Evolutionary conservation across 106 monocot genomes (phyloP).

Genomic region (Dendrobium huoshanense): DNA sequence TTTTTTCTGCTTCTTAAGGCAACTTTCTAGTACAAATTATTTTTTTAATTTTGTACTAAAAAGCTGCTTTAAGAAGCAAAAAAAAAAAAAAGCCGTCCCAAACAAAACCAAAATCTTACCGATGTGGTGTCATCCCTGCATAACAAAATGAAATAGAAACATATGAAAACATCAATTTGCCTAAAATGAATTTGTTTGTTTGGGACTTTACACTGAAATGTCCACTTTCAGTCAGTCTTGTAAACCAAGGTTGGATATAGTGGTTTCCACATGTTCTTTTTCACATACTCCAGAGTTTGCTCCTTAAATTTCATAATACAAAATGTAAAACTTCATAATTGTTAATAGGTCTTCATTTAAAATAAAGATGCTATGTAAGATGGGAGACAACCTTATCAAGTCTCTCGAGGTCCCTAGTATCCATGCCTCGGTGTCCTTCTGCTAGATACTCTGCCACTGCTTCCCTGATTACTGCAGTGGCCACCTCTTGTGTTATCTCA

Average conservation of each 20-base stretch:
- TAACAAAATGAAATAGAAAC: too few species aligned
- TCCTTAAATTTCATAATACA: conserved; percentile 35
- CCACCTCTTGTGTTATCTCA: conserved; percentile 92
- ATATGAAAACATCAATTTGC: not conserved
- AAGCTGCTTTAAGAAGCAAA: too few species aligned
- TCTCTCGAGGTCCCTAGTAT: conserved; percentile 66
- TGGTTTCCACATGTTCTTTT: conserved; percentile 92
- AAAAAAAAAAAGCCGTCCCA: too few species aligned
- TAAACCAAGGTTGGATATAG: conserved; percentile 85
- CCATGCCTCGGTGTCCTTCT: conserved; percentile 85
- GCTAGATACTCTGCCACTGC: conserved; percentile 81
- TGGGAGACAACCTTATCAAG: conserved; percentile 45
- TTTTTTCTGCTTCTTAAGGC: too few species aligned
- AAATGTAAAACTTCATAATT: not conserved
- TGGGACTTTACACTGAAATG: not conserved
- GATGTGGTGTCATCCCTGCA: too few species aligned
- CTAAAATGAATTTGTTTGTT: not conserved
- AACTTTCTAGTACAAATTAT: too few species aligned
- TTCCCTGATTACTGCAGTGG: conserved; percentile 84
- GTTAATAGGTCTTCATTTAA: not conserved
- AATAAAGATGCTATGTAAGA: not conserved
- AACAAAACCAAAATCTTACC: too few species aligned
- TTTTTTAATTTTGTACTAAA: too few species aligned
- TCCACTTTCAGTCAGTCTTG: conserved; percentile 25
- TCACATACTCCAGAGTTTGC: conserved; percentile 53